A percentile compares a stretch with the other conserved stretches of the same genome.
Conservation (phyloP, 768 basidiomycete species). For the Russula sp. region DNA sequence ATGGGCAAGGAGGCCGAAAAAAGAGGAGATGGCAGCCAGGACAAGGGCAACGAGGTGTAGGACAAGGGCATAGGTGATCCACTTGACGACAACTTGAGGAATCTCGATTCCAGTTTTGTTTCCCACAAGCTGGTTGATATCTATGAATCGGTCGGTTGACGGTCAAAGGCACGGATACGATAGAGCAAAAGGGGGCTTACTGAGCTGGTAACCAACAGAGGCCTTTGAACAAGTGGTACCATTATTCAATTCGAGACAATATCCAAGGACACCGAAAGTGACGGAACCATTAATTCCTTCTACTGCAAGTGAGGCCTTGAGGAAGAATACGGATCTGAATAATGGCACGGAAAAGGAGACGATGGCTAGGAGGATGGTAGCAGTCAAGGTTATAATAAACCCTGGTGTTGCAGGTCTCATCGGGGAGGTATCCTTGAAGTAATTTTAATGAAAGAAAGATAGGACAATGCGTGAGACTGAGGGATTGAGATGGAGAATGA, state of each 20-base stretch:
- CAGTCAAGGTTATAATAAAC: slow-evolving; percentile 76
- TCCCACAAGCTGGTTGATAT: slow-evolving; percentile 79
- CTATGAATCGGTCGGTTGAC: slow-evolving; percentile 40
- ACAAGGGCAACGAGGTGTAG: slow-evolving; percentile 86
- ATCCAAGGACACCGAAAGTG: slow-evolving; percentile 88
- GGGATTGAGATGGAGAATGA: background rate
- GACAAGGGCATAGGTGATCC: slow-evolving; percentile 92
- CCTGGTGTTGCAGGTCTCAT: slow-evolving; percentile 89
- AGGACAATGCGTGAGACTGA: background rate
- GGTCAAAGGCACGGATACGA: background rate
- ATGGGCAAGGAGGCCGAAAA: slow-evolving; percentile 87
- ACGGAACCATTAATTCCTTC: slow-evolving; percentile 55
- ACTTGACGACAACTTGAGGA: slow-evolving; percentile 82
- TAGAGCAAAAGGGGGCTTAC: slow-evolving; percentile 44
- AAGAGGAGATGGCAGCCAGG: slow-evolving; percentile 62
- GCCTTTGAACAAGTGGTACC: slow-evolving; percentile 73
- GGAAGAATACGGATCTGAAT: slow-evolving; percentile 86
- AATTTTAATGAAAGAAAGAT: background rate
- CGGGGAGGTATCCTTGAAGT: slow-evolving; percentile 32
- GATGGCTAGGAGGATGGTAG: slow-evolving; percentile 74
- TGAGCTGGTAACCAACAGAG: slow-evolving; percentile 81
- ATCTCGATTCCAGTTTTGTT: slow-evolving; percentile 65
- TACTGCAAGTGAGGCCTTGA: slow-evolving; percentile 62
- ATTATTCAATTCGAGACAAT: slow-evolving; percentile 61
- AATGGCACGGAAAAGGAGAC: slow-evolving; percentile 90